These are phyloP conservation scores for Picea sitchensis DNA, from an alignment of 75 land plant species.

Conservation along the genomic window DNA sequence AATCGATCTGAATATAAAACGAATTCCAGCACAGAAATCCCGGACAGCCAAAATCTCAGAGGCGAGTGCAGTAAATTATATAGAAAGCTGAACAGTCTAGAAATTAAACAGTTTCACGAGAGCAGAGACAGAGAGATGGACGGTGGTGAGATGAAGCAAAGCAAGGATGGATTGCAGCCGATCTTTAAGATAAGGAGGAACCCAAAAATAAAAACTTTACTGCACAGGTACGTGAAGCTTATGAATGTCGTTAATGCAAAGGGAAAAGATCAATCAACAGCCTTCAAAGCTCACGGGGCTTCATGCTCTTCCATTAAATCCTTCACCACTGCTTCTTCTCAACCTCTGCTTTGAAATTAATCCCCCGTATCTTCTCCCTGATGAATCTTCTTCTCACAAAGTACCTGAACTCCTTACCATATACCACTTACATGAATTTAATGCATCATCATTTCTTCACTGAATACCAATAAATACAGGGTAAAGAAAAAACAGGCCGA, in stretches of 20 bases:
- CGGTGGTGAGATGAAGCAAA: constrained; percentile 5
- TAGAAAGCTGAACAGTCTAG: background rate
- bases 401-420: no score
- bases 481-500: background rate
- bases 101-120: constrained; percentile 12
- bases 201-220: background rate
- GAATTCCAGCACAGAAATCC: background rate
- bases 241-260: constrained; percentile 6
- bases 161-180: background rate
- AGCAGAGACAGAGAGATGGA: background rate
- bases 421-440: background rate
- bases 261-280: background rate
- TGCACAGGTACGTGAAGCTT: constrained; percentile 1
- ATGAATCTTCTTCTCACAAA: no score
- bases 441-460: background rate
- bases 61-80: no score
- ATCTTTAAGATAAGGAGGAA: background rate
- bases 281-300: constrained; percentile 4
- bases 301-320: constrained; percentile 6
- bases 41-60: background rate
- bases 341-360: no score
- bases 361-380: no score
- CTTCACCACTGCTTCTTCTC: background rate
- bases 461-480: constrained; percentile 2
- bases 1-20: background rate